Evolutionary conservation across 352 stramenopile genomes (phyloP).

Genomic region (Phytophthora fragariae): DNA sequence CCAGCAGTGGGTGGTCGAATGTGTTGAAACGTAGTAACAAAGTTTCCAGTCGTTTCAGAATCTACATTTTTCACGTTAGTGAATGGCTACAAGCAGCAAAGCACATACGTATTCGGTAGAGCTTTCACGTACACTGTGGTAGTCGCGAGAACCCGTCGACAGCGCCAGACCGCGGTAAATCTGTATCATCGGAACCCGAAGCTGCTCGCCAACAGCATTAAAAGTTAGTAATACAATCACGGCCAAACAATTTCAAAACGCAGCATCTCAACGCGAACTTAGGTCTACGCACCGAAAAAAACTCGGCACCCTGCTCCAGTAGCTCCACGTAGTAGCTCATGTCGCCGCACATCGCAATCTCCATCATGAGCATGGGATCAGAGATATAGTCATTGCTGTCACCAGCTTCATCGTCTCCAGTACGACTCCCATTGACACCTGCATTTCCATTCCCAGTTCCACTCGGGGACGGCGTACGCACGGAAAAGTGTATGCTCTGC

Average conservation of each 20-base stretch:
- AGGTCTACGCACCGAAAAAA: slow-evolving; percentile 67
- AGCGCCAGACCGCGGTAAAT: slow-evolving; percentile 72
- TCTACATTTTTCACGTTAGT: slow-evolving; percentile 16
- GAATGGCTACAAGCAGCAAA: not conserved
- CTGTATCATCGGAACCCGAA: slow-evolving; percentile 76
- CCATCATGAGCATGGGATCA: slow-evolving; percentile 43
- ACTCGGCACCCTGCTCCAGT: slow-evolving; percentile 75
- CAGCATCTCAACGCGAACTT: not conserved
- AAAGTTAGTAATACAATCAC: not conserved
- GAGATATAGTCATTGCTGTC: slow-evolving; percentile 17
- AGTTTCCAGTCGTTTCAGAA: slow-evolving; percentile 59
- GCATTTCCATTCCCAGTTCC: slow-evolving; percentile 8
- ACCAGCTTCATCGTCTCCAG: slow-evolving; percentile 9
- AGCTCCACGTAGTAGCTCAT: slow-evolving; percentile 81
- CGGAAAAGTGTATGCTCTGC: slow-evolving; percentile 41
- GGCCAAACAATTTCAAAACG: too few relatives aligned
- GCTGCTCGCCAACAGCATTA: slow-evolving; percentile 30
- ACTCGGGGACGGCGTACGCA: slow-evolving; percentile 30
- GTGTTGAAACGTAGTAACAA: slow-evolving; percentile 62
- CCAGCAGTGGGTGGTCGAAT: slow-evolving; percentile 77
- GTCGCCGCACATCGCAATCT: slow-evolving; percentile 57
- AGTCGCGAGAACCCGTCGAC: slow-evolving; percentile 59
- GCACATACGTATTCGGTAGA: not conserved
- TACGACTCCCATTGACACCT: slow-evolving; percentile 15
- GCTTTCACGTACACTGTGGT: slow-evolving; percentile 46